These are phyloP conservation scores for Trichoderma asperelloides DNA, from an alignment of 495 filamentous ascomycete genomes.

Conservation along the genomic window DNA sequence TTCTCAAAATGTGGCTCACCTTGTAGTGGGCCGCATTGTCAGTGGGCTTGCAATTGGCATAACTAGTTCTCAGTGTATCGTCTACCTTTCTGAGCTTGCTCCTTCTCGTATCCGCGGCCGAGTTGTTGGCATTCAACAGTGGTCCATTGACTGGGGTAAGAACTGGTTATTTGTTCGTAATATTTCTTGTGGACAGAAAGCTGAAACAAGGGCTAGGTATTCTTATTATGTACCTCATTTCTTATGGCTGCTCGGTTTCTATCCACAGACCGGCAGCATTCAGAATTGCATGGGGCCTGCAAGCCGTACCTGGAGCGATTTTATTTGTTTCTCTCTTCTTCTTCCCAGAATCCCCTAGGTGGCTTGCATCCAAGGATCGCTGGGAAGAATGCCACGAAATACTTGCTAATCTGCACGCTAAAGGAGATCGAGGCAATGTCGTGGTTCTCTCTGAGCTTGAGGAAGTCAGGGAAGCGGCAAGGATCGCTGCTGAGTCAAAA, in stretches of 20 bases:
- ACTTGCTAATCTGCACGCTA: constrained; percentile 57
- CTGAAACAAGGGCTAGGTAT: constrained; percentile 41
- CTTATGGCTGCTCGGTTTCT: constrained; percentile 54
- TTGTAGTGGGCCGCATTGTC: constrained; percentile 63
- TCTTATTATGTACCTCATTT: constrained; percentile 58
- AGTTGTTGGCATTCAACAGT: constrained; percentile 58
- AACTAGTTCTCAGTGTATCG: constrained; percentile 62
- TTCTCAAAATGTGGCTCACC: constrained; percentile 49
- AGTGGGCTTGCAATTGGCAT: constrained; percentile 68
- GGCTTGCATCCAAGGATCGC: constrained; percentile 62
- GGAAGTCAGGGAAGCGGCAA: constrained; percentile 56
- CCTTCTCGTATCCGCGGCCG: constrained; percentile 72
- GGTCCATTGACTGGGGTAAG: constrained; percentile 71
- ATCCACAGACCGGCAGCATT: constrained; percentile 44
- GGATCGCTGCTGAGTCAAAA: constrained; percentile 51
- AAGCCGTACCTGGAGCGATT: constrained; percentile 61
- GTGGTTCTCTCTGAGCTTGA: constrained; percentile 56
- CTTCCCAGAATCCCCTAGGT: constrained; percentile 63
- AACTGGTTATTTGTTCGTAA: background rate
- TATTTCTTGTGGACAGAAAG: constrained; percentile 18
- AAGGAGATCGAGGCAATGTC: constrained; percentile 48
- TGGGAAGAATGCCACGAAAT: constrained; percentile 62
- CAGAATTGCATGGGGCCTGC: constrained; percentile 66
- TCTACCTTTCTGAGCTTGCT: constrained; percentile 72
- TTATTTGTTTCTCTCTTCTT: constrained; percentile 63